A percentile compares a stretch with the other conserved stretches of the same genome.
Evolutionary conservation across 345 rosid species (phyloP).

Genomic region (Salix koriyanagi): DNA sequence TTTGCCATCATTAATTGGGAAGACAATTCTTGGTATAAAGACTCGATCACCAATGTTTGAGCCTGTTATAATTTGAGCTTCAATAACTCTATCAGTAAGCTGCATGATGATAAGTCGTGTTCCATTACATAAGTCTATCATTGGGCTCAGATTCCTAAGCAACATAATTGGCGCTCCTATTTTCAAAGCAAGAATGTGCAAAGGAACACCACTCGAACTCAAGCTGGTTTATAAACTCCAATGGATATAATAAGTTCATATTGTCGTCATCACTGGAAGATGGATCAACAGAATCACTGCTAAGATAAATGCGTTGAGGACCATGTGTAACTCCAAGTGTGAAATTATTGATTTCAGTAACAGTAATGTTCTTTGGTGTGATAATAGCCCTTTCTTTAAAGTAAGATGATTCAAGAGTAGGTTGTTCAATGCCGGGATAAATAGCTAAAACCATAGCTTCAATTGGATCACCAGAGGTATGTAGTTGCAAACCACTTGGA

Average conservation of each 20-base stretch:
- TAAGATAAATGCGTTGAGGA: background rate
- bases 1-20: background rate
- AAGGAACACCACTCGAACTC: background rate
- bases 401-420: no score
- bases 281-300: background rate
- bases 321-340: background rate
- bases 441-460: no score
- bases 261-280: background rate
- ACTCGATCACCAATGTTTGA: background rate
- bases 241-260: background rate
- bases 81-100: background rate
- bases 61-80: background rate
- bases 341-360: background rate
- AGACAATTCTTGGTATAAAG: background rate
- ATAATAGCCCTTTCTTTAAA: background rate
- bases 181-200: background rate
- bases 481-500: background rate
- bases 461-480: background rate
- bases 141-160: slow-evolving; percentile 1
- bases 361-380: background rate
- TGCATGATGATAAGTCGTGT: background rate
- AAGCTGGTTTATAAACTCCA: slow-evolving; percentile 5
- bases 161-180: slow-evolving; percentile 8
- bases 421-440: background rate
- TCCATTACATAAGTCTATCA: background rate